Percentiles rank a stretch among this genome's conserved stretches.
phyloP scores from a whole-genome alignment of 1,139 yeast genomes.

The Blastobotrys ciferrii region DNA sequence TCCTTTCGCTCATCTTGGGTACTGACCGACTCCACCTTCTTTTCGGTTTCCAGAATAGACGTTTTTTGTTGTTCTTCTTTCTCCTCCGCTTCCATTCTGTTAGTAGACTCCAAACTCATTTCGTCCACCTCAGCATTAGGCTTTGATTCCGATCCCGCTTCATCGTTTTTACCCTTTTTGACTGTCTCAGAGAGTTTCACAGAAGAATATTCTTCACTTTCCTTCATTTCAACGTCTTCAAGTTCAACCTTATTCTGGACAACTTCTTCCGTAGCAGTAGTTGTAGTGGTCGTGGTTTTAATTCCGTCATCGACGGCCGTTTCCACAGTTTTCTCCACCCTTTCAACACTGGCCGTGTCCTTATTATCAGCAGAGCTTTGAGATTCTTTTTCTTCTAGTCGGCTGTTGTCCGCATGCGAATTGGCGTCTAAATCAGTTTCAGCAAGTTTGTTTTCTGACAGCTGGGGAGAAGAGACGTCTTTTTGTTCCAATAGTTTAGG shows the following conservation, averaged over 20 bases:
- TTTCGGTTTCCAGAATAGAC: no score
- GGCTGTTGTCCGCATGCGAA: no score
- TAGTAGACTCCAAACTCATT: no score
- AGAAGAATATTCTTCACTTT: background rate
- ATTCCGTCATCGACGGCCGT: no score
- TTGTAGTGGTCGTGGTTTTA: no score
- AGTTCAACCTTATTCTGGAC: background rate
- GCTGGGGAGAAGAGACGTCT: background rate
- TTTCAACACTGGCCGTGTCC: no score
- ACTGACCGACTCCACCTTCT: no score
- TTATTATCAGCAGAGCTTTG: background rate
- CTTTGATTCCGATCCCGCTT: background rate
- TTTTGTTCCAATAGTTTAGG: background rate
- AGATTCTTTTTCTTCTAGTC: background rate
- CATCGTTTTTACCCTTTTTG: background rate
- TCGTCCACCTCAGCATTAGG: background rate
- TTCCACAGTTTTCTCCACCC: no score
- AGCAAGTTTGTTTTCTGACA: background rate
- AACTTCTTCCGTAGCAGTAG: background rate
- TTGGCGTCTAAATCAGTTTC: background rate
- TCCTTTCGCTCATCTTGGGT: no score
- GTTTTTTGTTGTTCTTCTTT: no score
- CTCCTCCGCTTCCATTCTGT: no score
- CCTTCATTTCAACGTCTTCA: background rate
- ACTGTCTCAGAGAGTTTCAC: background rate